Evolutionary conservation across 2,329 filamentous ascomycete genomes (phyloP).

Genomic region (Sporothrix brasiliensis): DNA sequence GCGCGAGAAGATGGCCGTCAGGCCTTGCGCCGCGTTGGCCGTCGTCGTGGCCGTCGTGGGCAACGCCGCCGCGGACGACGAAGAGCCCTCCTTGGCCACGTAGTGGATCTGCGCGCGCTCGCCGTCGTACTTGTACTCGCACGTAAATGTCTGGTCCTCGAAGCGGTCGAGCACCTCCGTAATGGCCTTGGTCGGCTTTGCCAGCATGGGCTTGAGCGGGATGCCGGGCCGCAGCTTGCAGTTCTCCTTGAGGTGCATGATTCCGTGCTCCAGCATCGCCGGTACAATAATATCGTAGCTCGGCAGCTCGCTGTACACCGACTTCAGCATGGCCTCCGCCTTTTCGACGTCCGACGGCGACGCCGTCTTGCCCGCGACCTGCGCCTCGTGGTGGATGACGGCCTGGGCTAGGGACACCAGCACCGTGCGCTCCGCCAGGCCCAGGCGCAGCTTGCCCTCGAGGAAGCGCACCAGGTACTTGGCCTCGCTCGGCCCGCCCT

Average conservation of each 20-base stretch:
- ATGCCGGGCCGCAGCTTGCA: constrained; percentile 94
- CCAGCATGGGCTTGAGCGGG: constrained; percentile 96
- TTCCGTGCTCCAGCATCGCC: constrained; percentile 81
- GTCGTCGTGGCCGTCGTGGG: neutral
- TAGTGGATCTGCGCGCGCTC: constrained; percentile 99
- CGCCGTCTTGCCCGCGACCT: constrained; percentile 68
- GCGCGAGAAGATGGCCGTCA: constrained; percentile 92
- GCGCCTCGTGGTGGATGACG: constrained; percentile 78
- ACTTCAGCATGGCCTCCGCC: constrained; percentile 84
- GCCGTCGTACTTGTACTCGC: constrained; percentile 98
- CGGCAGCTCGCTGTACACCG: constrained; percentile 90
- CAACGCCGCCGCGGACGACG: constrained; percentile 41
- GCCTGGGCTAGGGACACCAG: constrained; percentile 89
- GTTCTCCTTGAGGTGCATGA: constrained; percentile 76
- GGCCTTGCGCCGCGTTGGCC: constrained; percentile 53
- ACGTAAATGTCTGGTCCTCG: constrained; percentile 92
- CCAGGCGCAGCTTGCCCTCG: constrained; percentile 90
- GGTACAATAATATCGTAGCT: constrained; percentile 96
- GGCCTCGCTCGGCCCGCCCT: constrained; percentile 90
- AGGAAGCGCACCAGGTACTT: constrained; percentile 92
- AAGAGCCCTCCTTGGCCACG: constrained; percentile 60
- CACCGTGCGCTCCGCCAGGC: constrained; percentile 88
- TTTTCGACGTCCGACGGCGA: constrained; percentile 76
- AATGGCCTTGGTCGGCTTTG: constrained; percentile 97
- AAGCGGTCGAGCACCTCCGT: constrained; percentile 97